These are phyloP conservation scores for Bipolaris oryzae DNA, from an alignment of 2,329 filamentous ascomycete species.

Conservation along the genomic window DNA sequence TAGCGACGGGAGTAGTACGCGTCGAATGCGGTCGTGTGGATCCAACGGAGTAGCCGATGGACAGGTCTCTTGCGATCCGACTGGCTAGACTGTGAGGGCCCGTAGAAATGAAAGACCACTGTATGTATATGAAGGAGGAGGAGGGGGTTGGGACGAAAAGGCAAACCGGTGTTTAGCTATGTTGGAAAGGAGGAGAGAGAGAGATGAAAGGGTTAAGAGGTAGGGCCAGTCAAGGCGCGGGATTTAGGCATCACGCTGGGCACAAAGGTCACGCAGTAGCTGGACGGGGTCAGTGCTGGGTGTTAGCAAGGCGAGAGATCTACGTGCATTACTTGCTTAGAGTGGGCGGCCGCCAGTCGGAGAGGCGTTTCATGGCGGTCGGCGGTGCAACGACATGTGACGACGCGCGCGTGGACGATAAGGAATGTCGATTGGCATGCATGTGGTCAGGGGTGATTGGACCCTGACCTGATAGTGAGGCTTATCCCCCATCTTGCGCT, in stretches of 20 bases:
- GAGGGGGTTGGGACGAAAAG: slow-evolving; percentile 4
- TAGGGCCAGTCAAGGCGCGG: slow-evolving; percentile 45
- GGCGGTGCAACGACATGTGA: slow-evolving; percentile 20
- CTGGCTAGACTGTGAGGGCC: slow-evolving; percentile 16
- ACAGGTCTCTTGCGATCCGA: slow-evolving; percentile 12
- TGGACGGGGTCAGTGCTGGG: slow-evolving; percentile 25
- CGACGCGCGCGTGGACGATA: slow-evolving; percentile 15
- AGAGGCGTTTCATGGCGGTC: slow-evolving; percentile 12
- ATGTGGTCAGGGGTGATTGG: not conserved
- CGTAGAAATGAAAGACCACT: slow-evolving; percentile 2
- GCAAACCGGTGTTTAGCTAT: slow-evolving; percentile 8
- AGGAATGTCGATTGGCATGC: slow-evolving; percentile 7
- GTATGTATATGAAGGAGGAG: not conserved
- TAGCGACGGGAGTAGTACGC: not conserved
- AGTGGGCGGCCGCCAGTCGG: slow-evolving; percentile 8
- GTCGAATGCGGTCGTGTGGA: not conserved
- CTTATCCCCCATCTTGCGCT: slow-evolving; percentile 1
- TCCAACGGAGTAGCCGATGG: slow-evolving; percentile 4
- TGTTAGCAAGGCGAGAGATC: slow-evolving; percentile 36
- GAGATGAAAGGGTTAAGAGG: slow-evolving; percentile 22
- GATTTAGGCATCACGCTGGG: slow-evolving; percentile 27
- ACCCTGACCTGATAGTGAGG: slow-evolving; percentile 6
- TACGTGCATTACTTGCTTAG: not conserved
- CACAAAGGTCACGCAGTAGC: slow-evolving; percentile 35
- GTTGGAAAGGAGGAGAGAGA: not conserved